Conservation (phyloP, 192 early-diverging fungal genomes). For the Endogone sp. region DNA sequence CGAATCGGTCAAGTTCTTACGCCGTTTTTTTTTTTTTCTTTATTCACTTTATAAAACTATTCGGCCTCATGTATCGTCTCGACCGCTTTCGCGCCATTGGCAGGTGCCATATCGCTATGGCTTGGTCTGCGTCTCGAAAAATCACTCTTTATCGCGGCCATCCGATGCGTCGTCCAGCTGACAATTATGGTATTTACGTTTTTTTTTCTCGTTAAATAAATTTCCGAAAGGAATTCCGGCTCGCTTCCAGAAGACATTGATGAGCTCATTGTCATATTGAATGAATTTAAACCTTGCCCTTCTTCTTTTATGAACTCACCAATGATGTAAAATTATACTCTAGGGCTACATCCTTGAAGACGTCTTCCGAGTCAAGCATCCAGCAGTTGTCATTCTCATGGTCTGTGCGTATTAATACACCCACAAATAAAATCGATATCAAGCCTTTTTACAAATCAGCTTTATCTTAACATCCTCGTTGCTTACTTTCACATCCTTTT, state of each 20-base stretch:
- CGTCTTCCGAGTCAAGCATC: conserved; percentile 60
- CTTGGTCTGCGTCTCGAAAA: conserved; percentile 64
- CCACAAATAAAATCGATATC: too few species aligned
- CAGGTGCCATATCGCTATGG: conserved; percentile 50
- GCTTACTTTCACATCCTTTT: neutral
- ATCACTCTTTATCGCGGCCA: conserved; percentile 62
- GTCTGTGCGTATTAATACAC: conserved; percentile 35
- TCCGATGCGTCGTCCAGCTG: conserved; percentile 75
- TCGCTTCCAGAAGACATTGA: too few species aligned
- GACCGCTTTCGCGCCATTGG: neutral
- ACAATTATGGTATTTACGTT: conserved; percentile 74
- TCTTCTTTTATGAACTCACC: too few species aligned
- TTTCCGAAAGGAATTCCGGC: neutral
- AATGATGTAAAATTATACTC: neutral
- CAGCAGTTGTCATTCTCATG: conserved; percentile 56
- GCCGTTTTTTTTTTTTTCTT: too few species aligned
- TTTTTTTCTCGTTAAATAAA: too few species aligned
- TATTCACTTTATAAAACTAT: too few species aligned
- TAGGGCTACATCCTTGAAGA: conserved; percentile 64
- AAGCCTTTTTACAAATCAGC: too few species aligned
- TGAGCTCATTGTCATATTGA: neutral
- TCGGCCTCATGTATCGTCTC: neutral
- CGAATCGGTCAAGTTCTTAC: too few species aligned
- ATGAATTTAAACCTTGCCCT: neutral
- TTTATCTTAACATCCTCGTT: too few species aligned